Percentiles rank a stretch among this genome's conserved stretches.
phyloP scores from a whole-genome alignment of 495 filamentous ascomycete species.

The Aspergillus nanangensis region DNA sequence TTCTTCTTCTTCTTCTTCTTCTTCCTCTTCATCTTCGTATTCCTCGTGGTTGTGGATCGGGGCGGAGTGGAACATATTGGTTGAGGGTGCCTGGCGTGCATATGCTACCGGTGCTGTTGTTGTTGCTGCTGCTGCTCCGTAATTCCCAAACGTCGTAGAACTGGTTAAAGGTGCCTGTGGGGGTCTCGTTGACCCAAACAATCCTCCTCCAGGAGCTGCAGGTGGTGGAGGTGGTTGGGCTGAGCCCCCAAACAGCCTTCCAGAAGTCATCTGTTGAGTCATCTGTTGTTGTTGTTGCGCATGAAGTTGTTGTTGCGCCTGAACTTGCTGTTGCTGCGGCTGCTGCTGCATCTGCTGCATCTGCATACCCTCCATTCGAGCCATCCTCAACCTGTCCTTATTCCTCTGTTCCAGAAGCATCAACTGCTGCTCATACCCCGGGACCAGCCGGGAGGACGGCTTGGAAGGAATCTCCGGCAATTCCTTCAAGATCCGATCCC shows the following conservation, averaged over 20 bases:
- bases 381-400: background rate
- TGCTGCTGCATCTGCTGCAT: background rate
- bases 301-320: background rate
- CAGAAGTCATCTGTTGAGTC: background rate
- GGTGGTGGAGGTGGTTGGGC: background rate
- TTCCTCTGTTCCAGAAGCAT: background rate
- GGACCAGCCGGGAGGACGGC: background rate
- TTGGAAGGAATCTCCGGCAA: background rate
- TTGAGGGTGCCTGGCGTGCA: too few relatives aligned
- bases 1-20: background rate
- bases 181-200: background rate
- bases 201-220: background rate
- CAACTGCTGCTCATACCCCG: background rate
- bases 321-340: background rate
- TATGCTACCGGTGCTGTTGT: too few relatives aligned
- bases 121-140: too few relatives aligned
- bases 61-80: background rate
- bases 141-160: too few relatives aligned
- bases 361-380: background rate
- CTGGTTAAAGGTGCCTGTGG: background rate
- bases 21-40: background rate
- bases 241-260: background rate
- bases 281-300: background rate
- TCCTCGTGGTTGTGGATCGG: background rate
- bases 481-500: constrained; percentile 10